phyloP scores from a whole-genome alignment of 495 filamentous ascomycete species.

The Lentithecium fluviatile region DNA sequence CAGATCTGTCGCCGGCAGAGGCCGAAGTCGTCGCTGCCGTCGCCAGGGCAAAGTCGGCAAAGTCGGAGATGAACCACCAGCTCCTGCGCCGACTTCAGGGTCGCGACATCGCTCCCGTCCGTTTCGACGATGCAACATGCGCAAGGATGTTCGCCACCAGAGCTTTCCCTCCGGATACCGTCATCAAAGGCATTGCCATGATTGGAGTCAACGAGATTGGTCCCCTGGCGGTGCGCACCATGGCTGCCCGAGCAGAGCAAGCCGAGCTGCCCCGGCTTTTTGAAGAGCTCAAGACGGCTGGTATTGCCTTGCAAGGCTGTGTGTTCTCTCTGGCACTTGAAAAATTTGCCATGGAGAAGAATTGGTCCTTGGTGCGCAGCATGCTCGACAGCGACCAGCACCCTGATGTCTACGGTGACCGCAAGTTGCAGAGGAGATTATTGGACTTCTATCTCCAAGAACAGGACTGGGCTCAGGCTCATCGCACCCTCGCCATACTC shows the following conservation, averaged over 20 bases:
- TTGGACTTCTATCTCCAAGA: constrained; percentile 52
- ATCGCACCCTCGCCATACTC: constrained; percentile 55
- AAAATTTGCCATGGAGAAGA: constrained; percentile 55
- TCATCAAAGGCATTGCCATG: constrained; percentile 62
- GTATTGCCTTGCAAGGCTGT: constrained; percentile 58
- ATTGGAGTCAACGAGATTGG: constrained; percentile 67
- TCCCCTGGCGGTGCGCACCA: constrained; percentile 67
- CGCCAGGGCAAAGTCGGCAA: neutral
- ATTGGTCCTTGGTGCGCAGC: constrained; percentile 36
- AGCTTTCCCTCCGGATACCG: constrained; percentile 62
- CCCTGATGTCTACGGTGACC: constrained; percentile 70
- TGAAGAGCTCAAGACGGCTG: constrained; percentile 53
- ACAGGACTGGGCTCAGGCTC: constrained; percentile 54
- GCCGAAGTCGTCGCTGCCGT: neutral
- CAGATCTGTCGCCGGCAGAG: neutral
- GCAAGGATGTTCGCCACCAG: constrained; percentile 71
- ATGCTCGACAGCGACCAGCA: constrained; percentile 71
- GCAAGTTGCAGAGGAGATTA: constrained; percentile 55
- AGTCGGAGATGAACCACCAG: constrained; percentile 38
- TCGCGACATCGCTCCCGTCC: constrained; percentile 50
- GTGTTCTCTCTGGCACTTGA: constrained; percentile 60
- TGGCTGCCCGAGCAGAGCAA: constrained; percentile 61
- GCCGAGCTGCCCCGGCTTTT: constrained; percentile 56
- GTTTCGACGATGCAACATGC: constrained; percentile 62
- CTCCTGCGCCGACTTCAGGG: constrained; percentile 49